These are phyloP conservation scores for Ochromonas danica DNA, from an alignment of 108 stramenopile genomes.

Conservation along the genomic window DNA sequence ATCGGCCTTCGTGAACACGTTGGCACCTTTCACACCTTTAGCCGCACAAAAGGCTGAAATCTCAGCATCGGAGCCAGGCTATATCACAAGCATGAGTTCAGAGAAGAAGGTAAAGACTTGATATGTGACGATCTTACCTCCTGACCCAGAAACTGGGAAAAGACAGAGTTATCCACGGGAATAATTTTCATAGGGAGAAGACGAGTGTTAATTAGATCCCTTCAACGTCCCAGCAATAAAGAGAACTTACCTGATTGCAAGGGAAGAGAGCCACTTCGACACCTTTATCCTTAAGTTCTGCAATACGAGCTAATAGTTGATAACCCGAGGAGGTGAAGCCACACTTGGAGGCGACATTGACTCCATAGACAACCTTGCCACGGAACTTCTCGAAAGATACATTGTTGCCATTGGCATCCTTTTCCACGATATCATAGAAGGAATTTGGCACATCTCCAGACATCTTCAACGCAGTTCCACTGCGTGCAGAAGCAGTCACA, in stretches of 20 bases:
- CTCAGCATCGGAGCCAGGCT: background rate
- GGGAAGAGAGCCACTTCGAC: slow-evolving; percentile 4
- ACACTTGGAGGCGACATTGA: slow-evolving; percentile 33
- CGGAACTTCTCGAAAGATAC: slow-evolving; percentile 1
- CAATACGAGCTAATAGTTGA: background rate
- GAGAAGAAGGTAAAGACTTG: no score
- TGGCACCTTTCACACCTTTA: slow-evolving; percentile 17
- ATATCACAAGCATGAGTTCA: no score
- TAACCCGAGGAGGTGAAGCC: slow-evolving; percentile 2
- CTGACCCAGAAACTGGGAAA: no score
- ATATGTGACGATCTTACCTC: no score
- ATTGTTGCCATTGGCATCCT: slow-evolving; percentile 27
- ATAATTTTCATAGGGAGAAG: no score
- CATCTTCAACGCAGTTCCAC: no score
- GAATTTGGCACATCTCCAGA: background rate
- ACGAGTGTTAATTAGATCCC: no score
- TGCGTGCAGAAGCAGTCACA: no score
- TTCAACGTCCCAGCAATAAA: no score
- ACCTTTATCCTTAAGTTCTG: background rate
- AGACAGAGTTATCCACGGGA: no score
- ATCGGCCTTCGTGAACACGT: slow-evolving; percentile 7
- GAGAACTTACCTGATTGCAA: slow-evolving; percentile 3
- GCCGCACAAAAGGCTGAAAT: background rate
- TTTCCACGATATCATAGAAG: slow-evolving; percentile 34
- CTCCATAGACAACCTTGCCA: slow-evolving; percentile 29